These are phyloP conservation scores for Wickerhamiella australiensis DNA, from an alignment of 805 yeast species.

Conservation along the genomic window DNA sequence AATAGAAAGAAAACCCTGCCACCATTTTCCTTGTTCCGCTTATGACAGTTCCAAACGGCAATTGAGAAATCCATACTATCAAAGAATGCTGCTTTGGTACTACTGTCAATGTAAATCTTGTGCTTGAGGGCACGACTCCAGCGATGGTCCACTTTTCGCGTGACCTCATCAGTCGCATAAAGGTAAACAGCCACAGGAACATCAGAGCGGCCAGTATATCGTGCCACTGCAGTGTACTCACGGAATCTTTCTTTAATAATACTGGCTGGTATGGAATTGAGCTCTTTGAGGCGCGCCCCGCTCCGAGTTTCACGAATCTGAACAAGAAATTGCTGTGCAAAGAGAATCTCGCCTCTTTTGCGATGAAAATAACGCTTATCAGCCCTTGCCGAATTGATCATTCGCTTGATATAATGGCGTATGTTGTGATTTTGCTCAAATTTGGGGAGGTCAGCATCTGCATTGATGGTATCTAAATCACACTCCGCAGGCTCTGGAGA, in stretches of 20 bases:
- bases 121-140: conserved; percentile 21
- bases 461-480: neutral
- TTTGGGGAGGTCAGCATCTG: neutral
- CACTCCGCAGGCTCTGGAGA: neutral
- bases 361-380: conserved; percentile 11
- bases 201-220: conserved; percentile 42
- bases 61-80: conserved; percentile 62
- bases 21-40: neutral
- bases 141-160: conserved; percentile 16
- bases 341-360: conserved; percentile 47
- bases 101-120: conserved; percentile 20
- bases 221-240: conserved; percentile 61
- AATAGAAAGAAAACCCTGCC: conserved; percentile 8
- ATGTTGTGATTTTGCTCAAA: neutral
- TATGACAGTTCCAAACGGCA: conserved; percentile 32
- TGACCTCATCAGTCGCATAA: conserved; percentile 30
- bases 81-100: conserved; percentile 40
- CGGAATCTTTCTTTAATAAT: conserved; percentile 62
- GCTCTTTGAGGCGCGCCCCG: conserved; percentile 30
- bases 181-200: conserved; percentile 54
- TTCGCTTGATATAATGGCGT: neutral
- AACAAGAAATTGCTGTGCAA: conserved; percentile 58
- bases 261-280: conserved; percentile 41
- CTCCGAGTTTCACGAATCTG: conserved; percentile 33
- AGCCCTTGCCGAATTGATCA: neutral